Base-by-base conservation (phyloP, 2,329 filamentous ascomycete genomes). In the Niveomyces coronatus region DNA sequence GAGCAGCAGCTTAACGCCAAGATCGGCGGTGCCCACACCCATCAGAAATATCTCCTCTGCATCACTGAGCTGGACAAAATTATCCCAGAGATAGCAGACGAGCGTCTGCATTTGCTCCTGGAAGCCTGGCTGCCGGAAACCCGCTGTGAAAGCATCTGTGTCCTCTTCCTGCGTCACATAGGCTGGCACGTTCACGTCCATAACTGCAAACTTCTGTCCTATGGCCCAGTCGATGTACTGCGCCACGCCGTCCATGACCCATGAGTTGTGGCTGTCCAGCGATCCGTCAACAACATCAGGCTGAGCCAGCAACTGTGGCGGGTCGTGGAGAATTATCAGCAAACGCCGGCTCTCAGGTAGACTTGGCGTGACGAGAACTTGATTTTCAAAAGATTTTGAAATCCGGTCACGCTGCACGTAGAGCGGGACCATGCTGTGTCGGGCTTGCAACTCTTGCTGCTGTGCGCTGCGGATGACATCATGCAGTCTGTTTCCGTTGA, bases 51-150 rank as follows among this genome's bases (percentile, higher is more conserved):
- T 75, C 37, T 89, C 76, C 5, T 80, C 77, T 0, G 74, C 68
- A 3, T 81, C 63, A 35, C 79, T 79, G 22, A 84, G 69, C 65
- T 94, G 85, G 15, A 98, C 77, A 53, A 95, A 95, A 54, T 98
- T 98, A 50, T 95, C 88, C 91, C 91, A 98, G 11, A 98, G 66
- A 53, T 94, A 96, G 43, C 74, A 78, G 4, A 89, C 76, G 9
- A 95, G 65, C 44, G 89, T 79, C 44, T 82, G 77, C 0, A 75
- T 79, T 56, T 75, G 74, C 39, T 68, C 65, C 44, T 81, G 70
- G 7, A 76, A 53, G 1, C 58, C 60, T 36, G 57, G 61, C 47
- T 72, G 72, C 20, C 61, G 60, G 19, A 62, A 56, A 2, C 57
- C 52, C 1, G 67, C 62, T 3, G 61, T 68, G 43, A 61, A 68